Conservation (phyloP, 2,329 filamentous ascomycete genomes). For the Sclerotinia glacialis region DNA sequence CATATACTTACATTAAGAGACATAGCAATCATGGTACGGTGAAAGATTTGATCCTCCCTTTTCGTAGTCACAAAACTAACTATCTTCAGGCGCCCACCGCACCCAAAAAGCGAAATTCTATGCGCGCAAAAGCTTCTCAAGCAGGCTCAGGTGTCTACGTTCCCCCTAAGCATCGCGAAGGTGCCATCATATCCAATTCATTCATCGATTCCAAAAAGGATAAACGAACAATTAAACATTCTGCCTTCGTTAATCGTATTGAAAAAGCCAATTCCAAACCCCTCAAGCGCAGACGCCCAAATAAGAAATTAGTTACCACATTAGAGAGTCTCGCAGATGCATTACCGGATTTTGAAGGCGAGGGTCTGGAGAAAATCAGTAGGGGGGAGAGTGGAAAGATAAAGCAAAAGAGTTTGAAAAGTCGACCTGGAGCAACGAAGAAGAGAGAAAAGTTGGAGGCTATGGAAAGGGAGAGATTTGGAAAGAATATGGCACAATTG, state of each 20-base stretch:
- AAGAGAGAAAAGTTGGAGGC: conserved; percentile 76
- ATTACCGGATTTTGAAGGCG: conserved; percentile 57
- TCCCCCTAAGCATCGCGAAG: conserved; percentile 42
- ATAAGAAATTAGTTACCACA: conserved; percentile 74
- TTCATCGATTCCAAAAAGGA: conserved; percentile 77
- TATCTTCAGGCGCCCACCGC: conserved; percentile 43
- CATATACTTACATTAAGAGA: background rate
- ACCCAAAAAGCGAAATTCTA: conserved; percentile 54
- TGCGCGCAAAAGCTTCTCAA: conserved; percentile 55
- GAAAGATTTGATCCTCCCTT: background rate
- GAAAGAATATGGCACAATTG: conserved; percentile 76
- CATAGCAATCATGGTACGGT: conserved; percentile 24
- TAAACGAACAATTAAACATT: conserved; percentile 79
- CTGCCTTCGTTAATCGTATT: conserved; percentile 73
- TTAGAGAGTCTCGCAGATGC: conserved; percentile 77
- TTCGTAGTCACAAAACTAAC: conserved; percentile 27
- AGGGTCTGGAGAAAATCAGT: conserved; percentile 42
- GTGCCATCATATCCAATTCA: conserved; percentile 50
- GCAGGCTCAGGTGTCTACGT: conserved; percentile 45
- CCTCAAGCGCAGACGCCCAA: conserved; percentile 64
- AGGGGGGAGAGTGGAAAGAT: conserved; percentile 58
- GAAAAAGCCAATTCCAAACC: conserved; percentile 56
- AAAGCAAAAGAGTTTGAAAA: conserved; percentile 70
- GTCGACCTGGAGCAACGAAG: conserved; percentile 76
- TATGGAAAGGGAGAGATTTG: conserved; percentile 80